A percentile compares a stretch with the other conserved stretches of the same genome.
Evolutionary conservation across 306 rosid species (phyloP).

Genomic region (Vigna mungo): DNA sequence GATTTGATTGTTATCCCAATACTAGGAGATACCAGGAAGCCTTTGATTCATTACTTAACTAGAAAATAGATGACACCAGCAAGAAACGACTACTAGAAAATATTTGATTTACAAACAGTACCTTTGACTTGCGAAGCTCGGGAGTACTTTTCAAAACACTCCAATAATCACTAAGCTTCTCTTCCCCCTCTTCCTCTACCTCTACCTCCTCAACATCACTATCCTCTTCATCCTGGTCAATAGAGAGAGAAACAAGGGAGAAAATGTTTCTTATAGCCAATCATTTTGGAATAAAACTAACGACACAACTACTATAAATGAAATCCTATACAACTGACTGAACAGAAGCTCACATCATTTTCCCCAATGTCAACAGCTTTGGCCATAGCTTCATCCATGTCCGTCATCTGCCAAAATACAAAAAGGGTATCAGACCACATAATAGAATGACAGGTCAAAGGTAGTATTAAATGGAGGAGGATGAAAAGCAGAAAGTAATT

Average conservation of each 20-base stretch:
- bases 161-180: conserved; percentile 85
- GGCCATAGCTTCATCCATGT: conserved; percentile 92
- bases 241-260: conserved; percentile 21
- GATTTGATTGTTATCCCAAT: neutral
- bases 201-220: conserved; percentile 65
- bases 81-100: conserved; percentile 3
- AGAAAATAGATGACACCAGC: neutral
- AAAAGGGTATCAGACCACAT: conserved; percentile 41
- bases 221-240: conserved; percentile 76
- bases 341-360: conserved; percentile 73
- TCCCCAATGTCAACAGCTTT: conserved; percentile 95
- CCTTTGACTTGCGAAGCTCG: conserved; percentile 79
- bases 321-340: conserved; percentile 19
- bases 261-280: conserved; percentile 41
- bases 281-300: conserved; percentile 21
- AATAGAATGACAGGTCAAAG: conserved; percentile 15
- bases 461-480: conserved; percentile 16
- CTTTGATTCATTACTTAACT: conserved; percentile 33
- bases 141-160: conserved; percentile 88
- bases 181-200: conserved; percentile 51
- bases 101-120: conserved; percentile 44
- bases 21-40: neutral
- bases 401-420: conserved; percentile 63
- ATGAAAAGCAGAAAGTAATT: conserved; percentile 7
- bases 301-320: conserved; percentile 20